These are phyloP conservation scores for Asterochloris sp. DNA, from an alignment of 139 green algal genomes.

Conservation along the genomic window DNA sequence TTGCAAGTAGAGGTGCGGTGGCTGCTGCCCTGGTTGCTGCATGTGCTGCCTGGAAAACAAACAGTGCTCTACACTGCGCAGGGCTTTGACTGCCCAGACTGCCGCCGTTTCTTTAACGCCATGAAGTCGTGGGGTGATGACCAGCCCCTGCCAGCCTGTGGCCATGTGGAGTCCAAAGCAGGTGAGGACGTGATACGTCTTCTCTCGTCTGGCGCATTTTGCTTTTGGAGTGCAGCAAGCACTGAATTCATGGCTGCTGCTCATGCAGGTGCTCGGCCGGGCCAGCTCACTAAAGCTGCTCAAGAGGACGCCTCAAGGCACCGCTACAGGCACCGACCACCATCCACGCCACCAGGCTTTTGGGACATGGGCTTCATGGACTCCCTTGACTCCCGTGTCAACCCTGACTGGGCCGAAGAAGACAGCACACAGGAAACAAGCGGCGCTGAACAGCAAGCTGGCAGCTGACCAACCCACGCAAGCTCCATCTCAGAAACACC, in stretches of 20 bases:
- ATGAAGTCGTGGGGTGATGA: slow-evolving; percentile 33
- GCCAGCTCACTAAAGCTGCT: neutral
- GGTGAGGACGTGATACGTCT: neutral
- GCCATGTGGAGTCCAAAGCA: slow-evolving; percentile 1
- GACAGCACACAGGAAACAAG: too few species aligned
- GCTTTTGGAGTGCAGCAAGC: neutral
- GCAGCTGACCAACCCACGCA: too few species aligned
- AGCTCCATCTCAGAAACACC: too few species aligned
- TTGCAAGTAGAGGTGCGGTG: too few species aligned
- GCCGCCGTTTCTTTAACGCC: slow-evolving; percentile 40
- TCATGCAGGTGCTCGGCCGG: neutral
- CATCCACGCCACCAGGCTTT: slow-evolving; percentile 38
- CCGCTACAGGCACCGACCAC: slow-evolving; percentile 35
- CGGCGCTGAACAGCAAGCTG: too few species aligned
- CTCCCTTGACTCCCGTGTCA: slow-evolving; percentile 9
- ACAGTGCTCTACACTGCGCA: neutral
- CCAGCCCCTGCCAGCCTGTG: slow-evolving; percentile 3
- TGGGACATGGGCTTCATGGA: slow-evolving; percentile 50
- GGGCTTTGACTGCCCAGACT: slow-evolving; percentile 44
- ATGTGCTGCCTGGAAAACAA: neutral
- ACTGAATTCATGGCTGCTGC: neutral
- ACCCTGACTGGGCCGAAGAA: too few species aligned
- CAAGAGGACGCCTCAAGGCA: slow-evolving; percentile 39
- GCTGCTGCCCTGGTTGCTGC: too few species aligned
- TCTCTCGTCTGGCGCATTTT: neutral